Evolutionary conservation across 2,329 filamentous ascomycete genomes (phyloP), one percentile per base, ranked within the genome.

Genomic region (Raffaelea ambrosiae): DNA sequence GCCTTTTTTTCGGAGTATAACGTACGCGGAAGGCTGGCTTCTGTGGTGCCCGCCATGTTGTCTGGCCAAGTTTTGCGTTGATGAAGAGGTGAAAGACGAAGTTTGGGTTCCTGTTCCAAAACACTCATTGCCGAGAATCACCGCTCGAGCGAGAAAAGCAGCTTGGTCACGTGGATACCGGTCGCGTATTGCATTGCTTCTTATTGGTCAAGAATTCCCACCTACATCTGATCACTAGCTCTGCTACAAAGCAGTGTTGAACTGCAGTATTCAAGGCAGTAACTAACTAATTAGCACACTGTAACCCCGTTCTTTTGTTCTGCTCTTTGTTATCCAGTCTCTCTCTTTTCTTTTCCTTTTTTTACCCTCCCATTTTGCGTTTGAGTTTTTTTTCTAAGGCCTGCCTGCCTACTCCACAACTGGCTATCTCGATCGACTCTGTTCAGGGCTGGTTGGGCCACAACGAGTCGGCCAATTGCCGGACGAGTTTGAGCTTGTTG

Each of bases 401-500:
- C n/a, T n/a, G n/a, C n/a, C n/a, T n/a, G n/a, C n/a, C n/a, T n/a
- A n/a, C n/a, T n/a, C n/a, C n/a, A n/a, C n/a, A n/a, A n/a, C n/a
- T n/a, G n/a, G n/a, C n/a, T n/a, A n/a, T n/a, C n/a, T n/a, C n/a
- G n/a, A n/a, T n/a, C n/a, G n/a, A n/a, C 7, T 3, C 5, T 5
- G 5, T 35, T 57, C 43, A 60, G 3, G 58, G 57, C 53, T 60
- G 53, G 9, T 55, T 54, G 1, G 57, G 55, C 84, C 84, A 88
- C 36, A 88, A 71, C 48, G 78, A 73, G 56, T 81, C 72, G 5
- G 83, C 83, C 55, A 88, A 73, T 44, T 77, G 71, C 50, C 79
- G 74, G 29, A 87, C 83, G 49, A 88, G 67, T 66, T 78, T 73
- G 57, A 88, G 63, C 69, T 87, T 88, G 57, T 73, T 77, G 63